Conservation (phyloP, 768 basidiomycete species). For the Suillus luteus region DNA sequence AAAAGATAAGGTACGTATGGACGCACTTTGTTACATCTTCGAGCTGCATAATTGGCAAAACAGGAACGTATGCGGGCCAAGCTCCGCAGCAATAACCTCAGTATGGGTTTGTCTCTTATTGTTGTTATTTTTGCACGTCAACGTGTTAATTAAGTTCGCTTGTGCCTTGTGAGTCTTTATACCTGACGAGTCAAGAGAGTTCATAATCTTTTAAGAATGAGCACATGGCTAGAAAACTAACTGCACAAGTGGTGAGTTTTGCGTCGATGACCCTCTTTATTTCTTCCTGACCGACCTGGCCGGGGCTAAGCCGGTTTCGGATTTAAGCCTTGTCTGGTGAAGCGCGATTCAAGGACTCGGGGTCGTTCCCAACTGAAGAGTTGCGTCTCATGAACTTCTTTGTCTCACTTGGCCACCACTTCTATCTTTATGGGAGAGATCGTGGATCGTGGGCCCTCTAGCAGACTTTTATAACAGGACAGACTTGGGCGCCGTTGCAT, state of each 20-base stretch:
- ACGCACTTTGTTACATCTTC: constrained; percentile 12
- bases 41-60: background rate
- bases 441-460: background rate
- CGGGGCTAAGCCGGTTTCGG: constrained; percentile 41
- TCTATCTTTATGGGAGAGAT: constrained; percentile 17
- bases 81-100: constrained; percentile 20
- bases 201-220: constrained; percentile 11
- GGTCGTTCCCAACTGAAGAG: constrained; percentile 24
- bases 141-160: constrained; percentile 9
- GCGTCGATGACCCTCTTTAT: constrained; percentile 15
- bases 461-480: background rate
- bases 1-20: constrained; percentile 35
- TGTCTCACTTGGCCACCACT: constrained; percentile 6
- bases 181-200: constrained; percentile 7
- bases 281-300: constrained; percentile 16
- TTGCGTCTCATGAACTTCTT: constrained; percentile 8
- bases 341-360: constrained; percentile 19
- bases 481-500: background rate
- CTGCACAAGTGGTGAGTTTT: constrained; percentile 23
- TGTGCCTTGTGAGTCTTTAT: constrained; percentile 21
- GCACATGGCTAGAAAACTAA: constrained; percentile 21
- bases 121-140: constrained; percentile 22
- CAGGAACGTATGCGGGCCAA: constrained; percentile 1
- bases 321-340: constrained; percentile 32
- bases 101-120: constrained; percentile 23